Base-by-base conservation (phyloP, 2,329 filamentous ascomycete genomes). In the Trichoderma sp. region DNA sequence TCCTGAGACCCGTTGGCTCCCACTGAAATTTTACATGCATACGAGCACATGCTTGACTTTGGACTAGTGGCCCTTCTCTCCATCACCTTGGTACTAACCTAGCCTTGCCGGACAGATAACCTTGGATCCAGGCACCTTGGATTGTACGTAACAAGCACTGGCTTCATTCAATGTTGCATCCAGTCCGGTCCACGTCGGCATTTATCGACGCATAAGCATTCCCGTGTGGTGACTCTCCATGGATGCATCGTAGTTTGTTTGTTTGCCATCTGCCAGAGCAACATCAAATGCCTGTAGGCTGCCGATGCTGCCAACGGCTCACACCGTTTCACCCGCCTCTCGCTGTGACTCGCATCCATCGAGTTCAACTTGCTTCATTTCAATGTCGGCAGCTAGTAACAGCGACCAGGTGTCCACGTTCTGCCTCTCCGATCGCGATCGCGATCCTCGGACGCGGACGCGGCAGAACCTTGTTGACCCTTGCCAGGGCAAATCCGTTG, bases 401-500 rank as follows among this genome's bases (percentile, higher is more conserved):
- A 30, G 60, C 69, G 60, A 65, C 61, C 51, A 28, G 69, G 69
- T 51, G 62, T 57, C 68, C 68, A 64, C 68, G 60, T 70, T 70
- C 60, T 57, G 47, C 36, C 51, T 63, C 60, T 71, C 69, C 69
- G 69, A 71, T 71, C 69, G 69, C 69, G 69, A 71, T 71, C 69
- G 69, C 60, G 60, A 64, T 71, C 62, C 28, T 70, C 69, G 69
- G 69, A 60, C 61, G 69, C 61, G 69, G 51, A 60, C 43, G 30
- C 68, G 28, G 60, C 68, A 47, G 61, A 71, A 65, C 69, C 61
- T 60, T 34, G 69, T 47, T 32, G 47, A 58, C 51, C 69, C 66
- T 69, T 69, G 66, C 66, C 57, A 32, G 36, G 28, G 36, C 65
- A 51, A 62, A 61, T 69, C 57, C 53, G 47, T 32, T 34, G 57